Evolutionary conservation across 768 basidiomycete genomes (phyloP), one percentile per base, ranked within the genome.

Genomic region (Termitomyces sp.): DNA sequence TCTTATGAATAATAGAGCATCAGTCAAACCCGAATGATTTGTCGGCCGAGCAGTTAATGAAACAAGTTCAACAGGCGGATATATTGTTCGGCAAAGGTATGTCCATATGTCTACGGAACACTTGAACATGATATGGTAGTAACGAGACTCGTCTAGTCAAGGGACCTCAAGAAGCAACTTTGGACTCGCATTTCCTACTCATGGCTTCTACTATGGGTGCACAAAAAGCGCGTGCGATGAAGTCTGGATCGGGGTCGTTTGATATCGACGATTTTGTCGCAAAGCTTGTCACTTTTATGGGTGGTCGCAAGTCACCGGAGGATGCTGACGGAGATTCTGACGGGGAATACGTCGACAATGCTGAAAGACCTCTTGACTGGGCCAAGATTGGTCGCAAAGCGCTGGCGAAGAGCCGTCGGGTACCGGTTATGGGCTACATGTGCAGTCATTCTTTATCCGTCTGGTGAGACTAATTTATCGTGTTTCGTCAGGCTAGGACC

Each of bases 231-330:
- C 89, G 91, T 31, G 85, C 86, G 31, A 87, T 96, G 84, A 94
- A 91, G 69, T 84, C 91, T 0, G 92, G 91, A 53, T 83, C 83
- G 0, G 89, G 91, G 54, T 85, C 87, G 14, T 99, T 98, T 66
- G 96, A 99, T 66, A 75, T 90, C 41, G 93, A 96, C 61, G 94
- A 98, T 54, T 98, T 95, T 63, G 75, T 99, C 53, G 71, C 82
- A 6, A 87, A 87, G 64, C 75, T 94, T 37, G 74, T 87, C 47
- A 78, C 73, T 14, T 90, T 83, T 64, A 88, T 94, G 87, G 89
- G 90, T 17, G 89, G 89, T 5, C 74, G 78, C 33, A 77, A 78
- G 35, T 57, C 66, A 7, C 74, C 78, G 37, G 77, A 82, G 49
- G 75, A 76, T 10, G 56, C 71, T 30, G 55, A 79, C 63, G 77